These are phyloP conservation scores for Cercospora sojina DNA, from an alignment of 2,329 filamentous ascomycete genomes.

Conservation along the genomic window DNA sequence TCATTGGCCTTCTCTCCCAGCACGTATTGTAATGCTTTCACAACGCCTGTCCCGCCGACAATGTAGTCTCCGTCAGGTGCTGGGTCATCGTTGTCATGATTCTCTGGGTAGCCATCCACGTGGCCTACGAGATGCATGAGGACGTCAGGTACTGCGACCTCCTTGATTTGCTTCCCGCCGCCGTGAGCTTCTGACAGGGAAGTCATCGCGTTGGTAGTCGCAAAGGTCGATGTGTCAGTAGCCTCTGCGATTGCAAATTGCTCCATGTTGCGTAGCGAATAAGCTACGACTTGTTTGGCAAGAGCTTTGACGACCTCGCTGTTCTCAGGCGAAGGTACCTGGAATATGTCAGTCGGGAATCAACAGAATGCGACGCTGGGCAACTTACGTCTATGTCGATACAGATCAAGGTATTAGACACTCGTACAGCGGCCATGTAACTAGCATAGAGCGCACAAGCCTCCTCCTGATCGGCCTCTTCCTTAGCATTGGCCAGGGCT, in stretches of 20 bases:
- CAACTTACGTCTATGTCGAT: constrained; percentile 74
- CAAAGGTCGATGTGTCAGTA: constrained; percentile 34
- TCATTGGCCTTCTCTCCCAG: constrained; percentile 71
- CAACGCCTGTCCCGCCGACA: constrained; percentile 90
- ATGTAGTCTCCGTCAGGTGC: constrained; percentile 92
- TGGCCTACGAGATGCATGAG: constrained; percentile 83
- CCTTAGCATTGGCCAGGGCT: constrained; percentile 69
- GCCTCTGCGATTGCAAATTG: constrained; percentile 67
- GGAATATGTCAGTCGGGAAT: constrained; percentile 10
- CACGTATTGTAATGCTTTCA: constrained; percentile 89
- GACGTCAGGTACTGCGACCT: constrained; percentile 73
- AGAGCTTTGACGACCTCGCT: constrained; percentile 89
- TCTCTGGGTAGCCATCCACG: constrained; percentile 51
- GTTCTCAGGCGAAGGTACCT: constrained; percentile 71
- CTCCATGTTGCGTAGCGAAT: constrained; percentile 90
- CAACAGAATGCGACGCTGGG: not conserved
- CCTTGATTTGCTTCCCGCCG: constrained; percentile 52
- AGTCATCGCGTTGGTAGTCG: constrained; percentile 48
- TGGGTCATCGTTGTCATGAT: constrained; percentile 62
- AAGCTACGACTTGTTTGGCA: constrained; percentile 91
- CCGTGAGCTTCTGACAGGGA: constrained; percentile 45
- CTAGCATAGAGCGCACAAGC: constrained; percentile 92
- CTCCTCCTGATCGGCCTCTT: constrained; percentile 82
- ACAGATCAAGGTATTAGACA: constrained; percentile 80
- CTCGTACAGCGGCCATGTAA: constrained; percentile 78